Conservation (phyloP, 2,329 filamentous ascomycete species). For the Epicoccum nigrum region DNA sequence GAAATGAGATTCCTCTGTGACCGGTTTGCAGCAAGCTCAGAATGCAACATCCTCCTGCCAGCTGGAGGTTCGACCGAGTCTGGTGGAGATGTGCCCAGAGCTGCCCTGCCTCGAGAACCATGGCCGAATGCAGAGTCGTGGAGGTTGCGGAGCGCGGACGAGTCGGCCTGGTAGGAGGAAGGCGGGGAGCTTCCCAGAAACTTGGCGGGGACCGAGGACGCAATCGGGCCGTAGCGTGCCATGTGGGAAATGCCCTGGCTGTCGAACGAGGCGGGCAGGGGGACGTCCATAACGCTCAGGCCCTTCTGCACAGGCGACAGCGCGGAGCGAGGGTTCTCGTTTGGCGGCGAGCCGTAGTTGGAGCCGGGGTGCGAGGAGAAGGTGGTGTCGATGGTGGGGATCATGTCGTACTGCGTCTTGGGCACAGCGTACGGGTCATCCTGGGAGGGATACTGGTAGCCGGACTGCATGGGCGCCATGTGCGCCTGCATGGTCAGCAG, state of each 20-base stretch:
- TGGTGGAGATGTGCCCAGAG: slow-evolving; percentile 60
- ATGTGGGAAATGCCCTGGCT: slow-evolving; percentile 94
- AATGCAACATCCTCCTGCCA: slow-evolving; percentile 65
- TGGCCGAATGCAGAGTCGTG: slow-evolving; percentile 71
- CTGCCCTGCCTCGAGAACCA: slow-evolving; percentile 66
- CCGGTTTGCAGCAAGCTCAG: slow-evolving; percentile 63
- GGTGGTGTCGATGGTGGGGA: slow-evolving; percentile 64
- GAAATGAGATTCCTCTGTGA: slow-evolving; percentile 64
- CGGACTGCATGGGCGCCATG: slow-evolving; percentile 50
- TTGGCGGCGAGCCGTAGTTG: slow-evolving; percentile 83
- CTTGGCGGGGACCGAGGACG: slow-evolving; percentile 88
- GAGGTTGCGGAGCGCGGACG: slow-evolving; percentile 65
- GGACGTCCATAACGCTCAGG: slow-evolving; percentile 92
- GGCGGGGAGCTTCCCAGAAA: slow-evolving; percentile 87
- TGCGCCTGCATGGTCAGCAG: slow-evolving; percentile 66
- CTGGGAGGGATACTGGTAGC: slow-evolving; percentile 49
- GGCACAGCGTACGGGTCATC: slow-evolving; percentile 47
- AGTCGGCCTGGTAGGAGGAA: slow-evolving; percentile 66
- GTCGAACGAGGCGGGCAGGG: slow-evolving; percentile 92
- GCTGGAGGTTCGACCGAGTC: slow-evolving; percentile 69
- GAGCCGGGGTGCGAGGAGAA: slow-evolving; percentile 64
- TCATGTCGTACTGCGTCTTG: slow-evolving; percentile 54
- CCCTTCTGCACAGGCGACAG: slow-evolving; percentile 75
- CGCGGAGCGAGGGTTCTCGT: slow-evolving; percentile 69
- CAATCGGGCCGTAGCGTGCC: slow-evolving; percentile 86